Evolutionary conservation across 352 stramenopile genomes (phyloP).

Genomic region (Aphanomyces astaci): DNA sequence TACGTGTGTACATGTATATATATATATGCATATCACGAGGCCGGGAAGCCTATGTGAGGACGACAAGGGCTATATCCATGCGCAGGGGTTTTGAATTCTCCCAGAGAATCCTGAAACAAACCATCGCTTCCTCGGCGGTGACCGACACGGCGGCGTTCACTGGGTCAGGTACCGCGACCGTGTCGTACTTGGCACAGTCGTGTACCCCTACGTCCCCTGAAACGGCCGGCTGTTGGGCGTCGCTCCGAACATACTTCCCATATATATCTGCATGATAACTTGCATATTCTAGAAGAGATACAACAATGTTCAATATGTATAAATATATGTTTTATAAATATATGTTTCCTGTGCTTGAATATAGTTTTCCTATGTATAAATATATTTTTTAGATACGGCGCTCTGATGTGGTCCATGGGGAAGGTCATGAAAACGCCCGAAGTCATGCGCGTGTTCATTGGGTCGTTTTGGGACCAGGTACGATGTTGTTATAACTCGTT

Average conservation of each 20-base stretch:
- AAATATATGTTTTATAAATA: no score
- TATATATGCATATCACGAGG: neutral
- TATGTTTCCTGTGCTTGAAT: no score
- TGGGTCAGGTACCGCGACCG: no score
- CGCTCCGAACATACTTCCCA: neutral
- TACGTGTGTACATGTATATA: constrained; percentile 35
- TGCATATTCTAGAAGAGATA: no score
- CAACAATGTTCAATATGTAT: no score
- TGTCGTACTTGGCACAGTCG: no score
- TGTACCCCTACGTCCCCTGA: no score
- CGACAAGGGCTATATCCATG: constrained; percentile 26
- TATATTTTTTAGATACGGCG: constrained; percentile 97
- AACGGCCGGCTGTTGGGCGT: no score
- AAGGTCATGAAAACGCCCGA: constrained; percentile 98
- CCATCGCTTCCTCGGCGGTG: neutral
- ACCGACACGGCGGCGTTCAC: no score
- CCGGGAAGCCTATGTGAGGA: neutral
- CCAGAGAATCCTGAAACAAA: constrained; percentile 20
- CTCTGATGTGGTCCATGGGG: constrained; percentile 96
- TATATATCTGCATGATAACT: no score
- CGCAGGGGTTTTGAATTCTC: constrained; percentile 40
- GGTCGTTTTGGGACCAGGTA: constrained; percentile 95
- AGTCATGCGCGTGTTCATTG: constrained; percentile 97
- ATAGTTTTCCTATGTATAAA: no score
- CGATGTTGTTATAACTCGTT: constrained; percentile 23